Percentiles rank a stretch among this genome's conserved stretches.
These are phyloP conservation scores for Podaxis sp. DNA, from an alignment of 768 basidiomycete species.

Conservation along the genomic window DNA sequence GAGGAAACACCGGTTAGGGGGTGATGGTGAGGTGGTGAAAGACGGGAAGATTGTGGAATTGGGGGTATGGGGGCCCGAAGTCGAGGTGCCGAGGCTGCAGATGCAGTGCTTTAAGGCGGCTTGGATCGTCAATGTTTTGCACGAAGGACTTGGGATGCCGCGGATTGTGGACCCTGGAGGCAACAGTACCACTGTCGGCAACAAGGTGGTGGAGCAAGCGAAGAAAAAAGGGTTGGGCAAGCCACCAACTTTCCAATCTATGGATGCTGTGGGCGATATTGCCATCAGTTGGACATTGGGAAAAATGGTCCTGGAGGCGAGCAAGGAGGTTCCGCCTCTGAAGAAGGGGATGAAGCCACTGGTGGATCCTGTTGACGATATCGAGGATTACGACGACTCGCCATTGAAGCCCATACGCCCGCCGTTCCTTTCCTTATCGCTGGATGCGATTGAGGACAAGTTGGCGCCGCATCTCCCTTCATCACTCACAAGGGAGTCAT, in stretches of 20 bases:
- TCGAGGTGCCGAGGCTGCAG: constrained; percentile 82
- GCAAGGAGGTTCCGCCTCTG: constrained; percentile 66
- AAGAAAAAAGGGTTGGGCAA: constrained; percentile 75
- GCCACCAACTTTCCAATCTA: constrained; percentile 79
- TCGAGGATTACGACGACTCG: constrained; percentile 44
- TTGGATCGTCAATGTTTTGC: constrained; percentile 94
- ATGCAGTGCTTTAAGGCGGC: constrained; percentile 99
- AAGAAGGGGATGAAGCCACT: constrained; percentile 47
- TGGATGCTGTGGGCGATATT: constrained; percentile 89
- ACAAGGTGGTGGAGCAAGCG: constrained; percentile 73
- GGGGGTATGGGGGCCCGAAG: constrained; percentile 65
- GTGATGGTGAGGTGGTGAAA: constrained; percentile 62
- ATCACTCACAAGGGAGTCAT: constrained; percentile 54
- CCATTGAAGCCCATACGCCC: constrained; percentile 65
- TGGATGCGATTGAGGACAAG: constrained; percentile 58
- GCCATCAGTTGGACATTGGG: constrained; percentile 98
- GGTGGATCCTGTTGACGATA: constrained; percentile 70
- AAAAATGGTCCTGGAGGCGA: constrained; percentile 98
- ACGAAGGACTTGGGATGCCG: constrained; percentile 94
- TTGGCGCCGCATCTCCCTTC: constrained; percentile 65
- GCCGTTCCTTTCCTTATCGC: constrained; percentile 40
- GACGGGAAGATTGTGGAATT: constrained; percentile 57
- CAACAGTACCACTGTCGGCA: constrained; percentile 62
- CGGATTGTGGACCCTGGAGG: constrained; percentile 85
- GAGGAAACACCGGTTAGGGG: constrained; percentile 42